Evolutionary conservation across 176 grass and related monocot species (phyloP).

Genomic region (Musa schizocarpa): DNA sequence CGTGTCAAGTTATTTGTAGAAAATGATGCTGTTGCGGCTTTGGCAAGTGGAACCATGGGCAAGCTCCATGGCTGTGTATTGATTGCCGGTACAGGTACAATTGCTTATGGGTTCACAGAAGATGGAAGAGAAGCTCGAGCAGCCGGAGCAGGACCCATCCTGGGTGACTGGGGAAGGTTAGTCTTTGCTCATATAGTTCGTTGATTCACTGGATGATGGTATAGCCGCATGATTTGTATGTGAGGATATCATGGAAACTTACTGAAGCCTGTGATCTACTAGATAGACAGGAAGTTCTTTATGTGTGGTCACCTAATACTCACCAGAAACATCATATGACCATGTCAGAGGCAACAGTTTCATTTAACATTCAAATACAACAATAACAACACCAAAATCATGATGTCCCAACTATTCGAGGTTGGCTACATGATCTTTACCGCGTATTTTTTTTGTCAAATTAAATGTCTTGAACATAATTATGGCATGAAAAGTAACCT

Average conservation of each 20-base stretch:
- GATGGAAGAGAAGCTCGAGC: slow-evolving; percentile 87
- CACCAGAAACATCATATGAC: too few species aligned
- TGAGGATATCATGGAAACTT: too few species aligned
- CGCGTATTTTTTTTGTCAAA: too few species aligned
- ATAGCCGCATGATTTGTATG: too few species aligned
- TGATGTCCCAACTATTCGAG: too few species aligned
- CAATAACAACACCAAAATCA: too few species aligned
- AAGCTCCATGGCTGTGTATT: slow-evolving; percentile 87
- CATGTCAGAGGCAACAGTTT: too few species aligned
- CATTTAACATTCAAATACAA: too few species aligned
- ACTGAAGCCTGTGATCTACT: neutral
- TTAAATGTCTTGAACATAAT: too few species aligned
- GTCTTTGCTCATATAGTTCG: neutral
- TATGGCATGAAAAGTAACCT: too few species aligned
- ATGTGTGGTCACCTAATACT: too few species aligned
- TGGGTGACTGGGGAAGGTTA: slow-evolving; percentile 97
- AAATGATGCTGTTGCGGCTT: slow-evolving; percentile 87
- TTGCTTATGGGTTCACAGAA: slow-evolving; percentile 91
- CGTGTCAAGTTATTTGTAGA: slow-evolving; percentile 76
- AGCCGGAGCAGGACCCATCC: slow-evolving; percentile 84
- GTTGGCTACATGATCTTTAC: too few species aligned
- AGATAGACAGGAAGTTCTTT: neutral
- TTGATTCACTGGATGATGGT: neutral
- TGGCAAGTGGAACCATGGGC: slow-evolving; percentile 95
- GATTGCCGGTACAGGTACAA: slow-evolving; percentile 89